These are phyloP conservation scores for Vigna angularis DNA, from an alignment of 306 rosid species.

Conservation along the genomic window DNA sequence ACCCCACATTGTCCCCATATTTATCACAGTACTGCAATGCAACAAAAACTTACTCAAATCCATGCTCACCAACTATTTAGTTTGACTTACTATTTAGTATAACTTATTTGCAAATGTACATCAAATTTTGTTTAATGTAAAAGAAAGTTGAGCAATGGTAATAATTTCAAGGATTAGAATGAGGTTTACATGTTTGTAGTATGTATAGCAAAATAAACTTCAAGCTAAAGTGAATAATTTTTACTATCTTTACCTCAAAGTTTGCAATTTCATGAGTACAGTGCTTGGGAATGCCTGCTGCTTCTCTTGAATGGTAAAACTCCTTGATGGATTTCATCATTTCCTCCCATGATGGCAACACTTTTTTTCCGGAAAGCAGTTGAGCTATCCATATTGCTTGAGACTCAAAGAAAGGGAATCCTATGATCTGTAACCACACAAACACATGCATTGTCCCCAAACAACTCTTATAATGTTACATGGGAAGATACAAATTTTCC, in stretches of 20 bases:
- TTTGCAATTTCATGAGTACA: constrained; percentile 78
- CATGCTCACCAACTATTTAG: too few species aligned
- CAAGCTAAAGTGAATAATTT: constrained; percentile 9
- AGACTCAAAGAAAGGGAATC: constrained; percentile 96
- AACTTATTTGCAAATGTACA: too few species aligned
- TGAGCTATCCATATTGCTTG: constrained; percentile 99
- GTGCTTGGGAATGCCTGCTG: constrained; percentile 74
- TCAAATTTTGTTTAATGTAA: too few species aligned
- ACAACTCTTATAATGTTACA: constrained; percentile 2
- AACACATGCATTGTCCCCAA: constrained; percentile 25
- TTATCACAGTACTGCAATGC: constrained; percentile 79
- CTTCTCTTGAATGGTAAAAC: constrained; percentile 75
- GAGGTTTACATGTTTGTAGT: not conserved
- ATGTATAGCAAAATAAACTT: not conserved
- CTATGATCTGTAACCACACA: constrained; percentile 68
- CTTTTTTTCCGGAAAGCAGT: constrained; percentile 82
- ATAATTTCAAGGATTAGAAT: not conserved
- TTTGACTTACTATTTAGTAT: too few species aligned
- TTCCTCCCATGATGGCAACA: constrained; percentile 82
- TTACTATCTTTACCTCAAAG: constrained; percentile 71
- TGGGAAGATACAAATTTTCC: not conserved
- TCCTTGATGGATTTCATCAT: constrained; percentile 91
- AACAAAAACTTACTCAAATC: not conserved
- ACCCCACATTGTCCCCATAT: constrained; percentile 72
- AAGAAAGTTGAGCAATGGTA: too few species aligned